Evolutionary conservation across 805 yeast species (phyloP).

Genomic region (Aciculoconidium aculeatum): DNA sequence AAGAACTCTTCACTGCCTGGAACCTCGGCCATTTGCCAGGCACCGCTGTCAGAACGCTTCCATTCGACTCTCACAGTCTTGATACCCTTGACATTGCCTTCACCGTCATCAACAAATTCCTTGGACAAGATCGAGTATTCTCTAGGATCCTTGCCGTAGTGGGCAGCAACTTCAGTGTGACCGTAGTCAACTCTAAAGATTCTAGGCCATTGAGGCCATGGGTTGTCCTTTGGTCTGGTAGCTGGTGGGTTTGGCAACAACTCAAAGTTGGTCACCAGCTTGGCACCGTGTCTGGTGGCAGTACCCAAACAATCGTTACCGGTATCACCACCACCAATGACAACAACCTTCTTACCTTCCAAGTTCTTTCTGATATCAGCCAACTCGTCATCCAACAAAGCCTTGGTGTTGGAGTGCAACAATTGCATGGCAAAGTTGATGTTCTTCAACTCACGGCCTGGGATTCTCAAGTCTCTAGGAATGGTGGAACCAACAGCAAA

Average conservation of each 20-base stretch:
- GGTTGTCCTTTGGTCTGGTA: constrained; percentile 85
- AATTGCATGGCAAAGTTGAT: constrained; percentile 94
- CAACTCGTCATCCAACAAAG: constrained; percentile 74
- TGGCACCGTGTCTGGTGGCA: constrained; percentile 94
- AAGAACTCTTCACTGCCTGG: constrained; percentile 92
- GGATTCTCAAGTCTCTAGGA: constrained; percentile 90
- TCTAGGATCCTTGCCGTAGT: constrained; percentile 96
- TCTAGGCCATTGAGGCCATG: constrained; percentile 99
- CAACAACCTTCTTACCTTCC: constrained; percentile 86
- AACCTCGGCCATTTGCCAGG: constrained; percentile 98
- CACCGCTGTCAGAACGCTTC: constrained; percentile 92
- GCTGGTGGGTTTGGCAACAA: constrained; percentile 88
- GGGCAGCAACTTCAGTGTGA: constrained; percentile 89
- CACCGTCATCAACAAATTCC: constrained; percentile 92
- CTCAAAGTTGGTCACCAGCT: constrained; percentile 90
- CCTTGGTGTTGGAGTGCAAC: constrained; percentile 82
- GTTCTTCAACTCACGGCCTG: constrained; percentile 86
- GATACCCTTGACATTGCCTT: constrained; percentile 91
- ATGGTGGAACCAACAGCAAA: constrained; percentile 93
- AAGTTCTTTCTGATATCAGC: constrained; percentile 67
- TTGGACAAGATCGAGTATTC: constrained; percentile 93
- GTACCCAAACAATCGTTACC: constrained; percentile 99
- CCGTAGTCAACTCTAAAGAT: constrained; percentile 97
- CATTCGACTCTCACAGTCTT: constrained; percentile 97
- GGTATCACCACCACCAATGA: constrained; percentile 99